phyloP scores from a whole-genome alignment of 108 stramenopile species.

The Tribonema minus region DNA sequence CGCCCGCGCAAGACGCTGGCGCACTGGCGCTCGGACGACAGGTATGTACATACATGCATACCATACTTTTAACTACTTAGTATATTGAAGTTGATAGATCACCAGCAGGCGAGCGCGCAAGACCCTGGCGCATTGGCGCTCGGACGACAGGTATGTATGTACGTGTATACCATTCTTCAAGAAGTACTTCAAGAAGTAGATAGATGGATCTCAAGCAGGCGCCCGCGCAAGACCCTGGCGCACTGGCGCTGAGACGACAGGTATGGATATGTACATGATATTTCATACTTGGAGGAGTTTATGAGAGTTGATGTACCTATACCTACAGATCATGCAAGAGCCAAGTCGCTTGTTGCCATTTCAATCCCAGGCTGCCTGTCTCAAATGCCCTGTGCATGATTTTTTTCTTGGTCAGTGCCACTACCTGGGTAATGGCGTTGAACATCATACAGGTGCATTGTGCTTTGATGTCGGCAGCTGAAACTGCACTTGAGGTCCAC shows the following conservation, averaged over 20 bases:
- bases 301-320: not conserved
- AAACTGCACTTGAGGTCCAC: no score
- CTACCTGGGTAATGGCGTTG: no score
- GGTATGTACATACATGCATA: not conserved
- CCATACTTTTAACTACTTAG: no score
- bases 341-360: slow-evolving; percentile 5
- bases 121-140: slow-evolving; percentile 25
- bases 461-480: no score
- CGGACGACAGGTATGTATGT: not conserved
- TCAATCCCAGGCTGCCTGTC: no score
- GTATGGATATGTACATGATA: not conserved
- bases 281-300: no score
- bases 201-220: not conserved
- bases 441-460: no score
- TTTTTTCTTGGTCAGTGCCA: no score
- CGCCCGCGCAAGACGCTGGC: slow-evolving; percentile 31
- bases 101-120: slow-evolving; percentile 21
- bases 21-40: slow-evolving; percentile 26
- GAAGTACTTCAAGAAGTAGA: no score
- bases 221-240: slow-evolving; percentile 25
- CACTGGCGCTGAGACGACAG: slow-evolving; percentile 28
- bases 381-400: no score
- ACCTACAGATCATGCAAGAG: slow-evolving; percentile 13
- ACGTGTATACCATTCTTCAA: not conserved
- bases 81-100: no score